Base-by-base conservation (phyloP, 163 green algal genomes). In the Volvox carteri region DNA sequence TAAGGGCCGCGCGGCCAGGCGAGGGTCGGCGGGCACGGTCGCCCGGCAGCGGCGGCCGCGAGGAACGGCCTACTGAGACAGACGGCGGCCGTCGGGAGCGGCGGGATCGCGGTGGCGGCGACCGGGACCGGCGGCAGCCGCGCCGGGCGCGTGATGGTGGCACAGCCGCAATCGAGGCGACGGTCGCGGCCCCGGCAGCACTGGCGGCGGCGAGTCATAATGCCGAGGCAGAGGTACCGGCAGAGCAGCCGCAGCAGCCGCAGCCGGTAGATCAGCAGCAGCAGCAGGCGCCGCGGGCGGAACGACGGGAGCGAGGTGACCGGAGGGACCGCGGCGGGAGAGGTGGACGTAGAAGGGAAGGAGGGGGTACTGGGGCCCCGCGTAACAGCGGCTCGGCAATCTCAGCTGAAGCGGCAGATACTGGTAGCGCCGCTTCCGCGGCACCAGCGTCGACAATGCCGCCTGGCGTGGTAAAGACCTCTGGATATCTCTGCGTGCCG, bases 41-140 rank as follows among this genome's bases (percentile, higher is more conserved):
- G 21, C 65, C 67, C 5, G 33, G 68, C 33, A 46, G 48, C 33
- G 48, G 30, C 28, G 80, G 1, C 42, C 19, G 78, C 6, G 60
- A 78, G 60, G 33, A 70, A 12, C n/a, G 44, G 42, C 37, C 2
- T n/a, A n/a, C n/a, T 19, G 54, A 77, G 78, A 3, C 70, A 28
- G 39, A 60, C 5, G 78, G 78, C 5, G 78, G 41, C 54, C 56
- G 60, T 11, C 58, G 78, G 28, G 78, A 77, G 23, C 81, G 65
- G 25, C 81, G 79, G 6, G 62, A 42, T n/a, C 75, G 50, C 25
- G 75, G 52, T 9, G 28, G 48, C 35, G 23, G 56, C 39, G 77
- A 70, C 30, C 46, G 48, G 48, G 48, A 37, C n/a, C 75, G 23
- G 48, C 23, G 42, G n/a, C 42, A 50, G 41, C 42, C 25, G 25